phyloP scores from a whole-genome alignment of 768 basidiomycete genomes.

The Suillus weaverae region DNA sequence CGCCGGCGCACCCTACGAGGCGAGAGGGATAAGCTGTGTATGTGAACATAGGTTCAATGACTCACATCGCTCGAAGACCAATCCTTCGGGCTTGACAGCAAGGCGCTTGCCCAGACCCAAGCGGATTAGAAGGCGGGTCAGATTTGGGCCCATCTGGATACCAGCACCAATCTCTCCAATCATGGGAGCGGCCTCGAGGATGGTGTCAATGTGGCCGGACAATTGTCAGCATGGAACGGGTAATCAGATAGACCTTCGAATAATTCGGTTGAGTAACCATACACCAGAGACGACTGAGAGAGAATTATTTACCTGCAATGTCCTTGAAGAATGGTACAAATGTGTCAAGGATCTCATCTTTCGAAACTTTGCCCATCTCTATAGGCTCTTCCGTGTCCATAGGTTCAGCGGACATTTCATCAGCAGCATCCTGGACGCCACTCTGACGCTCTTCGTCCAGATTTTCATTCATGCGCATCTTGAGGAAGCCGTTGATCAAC shows the following conservation, averaged over 20 bases:
- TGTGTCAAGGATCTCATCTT: slow-evolving; percentile 54
- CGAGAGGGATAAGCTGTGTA: too few species aligned
- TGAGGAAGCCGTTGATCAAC: slow-evolving; percentile 51
- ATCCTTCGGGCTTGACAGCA: too few species aligned
- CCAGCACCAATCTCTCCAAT: too few species aligned
- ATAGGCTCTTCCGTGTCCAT: slow-evolving; percentile 22
- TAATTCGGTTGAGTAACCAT: slow-evolving; percentile 7
- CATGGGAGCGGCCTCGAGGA: too few species aligned
- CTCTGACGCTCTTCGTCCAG: slow-evolving; percentile 12
- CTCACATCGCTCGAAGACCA: too few species aligned
- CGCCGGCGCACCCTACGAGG: too few species aligned
- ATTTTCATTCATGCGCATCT: slow-evolving; percentile 26
- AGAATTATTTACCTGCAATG: slow-evolving; percentile 41
- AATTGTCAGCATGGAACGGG: slow-evolving; percentile 18
- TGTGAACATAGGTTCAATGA: too few species aligned
- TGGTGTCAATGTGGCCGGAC: slow-evolving; percentile 11
- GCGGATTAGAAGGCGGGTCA: too few species aligned
- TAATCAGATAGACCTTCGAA: slow-evolving; percentile 25
- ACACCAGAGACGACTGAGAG: not conserved
- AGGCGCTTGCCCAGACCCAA: too few species aligned
- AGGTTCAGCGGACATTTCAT: slow-evolving; percentile 46
- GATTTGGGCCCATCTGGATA: too few species aligned
- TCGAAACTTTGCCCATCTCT: slow-evolving; percentile 38
- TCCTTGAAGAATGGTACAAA: slow-evolving; percentile 65
- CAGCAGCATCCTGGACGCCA: slow-evolving; percentile 36